Conservation (phyloP, 192 early-diverging fungal species). For the Coemansia asiatica region DNA sequence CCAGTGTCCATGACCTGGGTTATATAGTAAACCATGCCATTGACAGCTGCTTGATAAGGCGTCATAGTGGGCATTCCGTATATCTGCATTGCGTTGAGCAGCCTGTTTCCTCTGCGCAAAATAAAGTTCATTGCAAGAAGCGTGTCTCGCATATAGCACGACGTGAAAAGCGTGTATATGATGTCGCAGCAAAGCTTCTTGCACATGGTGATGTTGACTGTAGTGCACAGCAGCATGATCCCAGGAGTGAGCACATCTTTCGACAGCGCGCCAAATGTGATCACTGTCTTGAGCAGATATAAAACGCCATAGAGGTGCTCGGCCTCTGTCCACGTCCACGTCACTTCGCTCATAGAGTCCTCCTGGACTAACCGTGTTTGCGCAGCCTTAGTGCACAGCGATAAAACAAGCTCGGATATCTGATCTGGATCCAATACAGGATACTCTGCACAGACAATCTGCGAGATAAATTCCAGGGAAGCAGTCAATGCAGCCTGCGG, state of each 20-base stretch:
- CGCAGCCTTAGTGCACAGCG: slow-evolving; percentile 21
- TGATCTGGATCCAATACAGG: slow-evolving; percentile 30
- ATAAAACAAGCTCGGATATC: slow-evolving; percentile 8
- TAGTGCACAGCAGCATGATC: slow-evolving; percentile 46
- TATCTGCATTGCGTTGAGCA: slow-evolving; percentile 25
- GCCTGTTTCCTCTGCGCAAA: slow-evolving; percentile 31
- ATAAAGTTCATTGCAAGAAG: slow-evolving; percentile 51
- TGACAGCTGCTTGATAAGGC: slow-evolving; percentile 44
- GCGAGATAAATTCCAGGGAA: slow-evolving; percentile 30
- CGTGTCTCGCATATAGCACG: slow-evolving; percentile 54
- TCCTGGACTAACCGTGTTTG: slow-evolving; percentile 23
- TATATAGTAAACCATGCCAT: slow-evolving; percentile 54
- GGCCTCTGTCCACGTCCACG: slow-evolving; percentile 42
- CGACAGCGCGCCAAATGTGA: slow-evolving; percentile 47
- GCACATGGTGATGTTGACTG: slow-evolving; percentile 28
- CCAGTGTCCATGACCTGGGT: slow-evolving; percentile 55
- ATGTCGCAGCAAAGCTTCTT: slow-evolving; percentile 43
- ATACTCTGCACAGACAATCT: slow-evolving; percentile 36
- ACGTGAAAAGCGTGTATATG: slow-evolving; percentile 43
- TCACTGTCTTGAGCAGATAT: slow-evolving; percentile 38
- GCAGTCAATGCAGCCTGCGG: slow-evolving; percentile 20
- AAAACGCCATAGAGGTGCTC: slow-evolving; percentile 40
- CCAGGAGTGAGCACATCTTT: slow-evolving; percentile 23
- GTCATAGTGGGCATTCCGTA: slow-evolving; percentile 22
- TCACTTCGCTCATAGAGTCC: slow-evolving; percentile 19